Base-by-base conservation (phyloP, 83 land plant species). In the Larix sibirica region DNA sequence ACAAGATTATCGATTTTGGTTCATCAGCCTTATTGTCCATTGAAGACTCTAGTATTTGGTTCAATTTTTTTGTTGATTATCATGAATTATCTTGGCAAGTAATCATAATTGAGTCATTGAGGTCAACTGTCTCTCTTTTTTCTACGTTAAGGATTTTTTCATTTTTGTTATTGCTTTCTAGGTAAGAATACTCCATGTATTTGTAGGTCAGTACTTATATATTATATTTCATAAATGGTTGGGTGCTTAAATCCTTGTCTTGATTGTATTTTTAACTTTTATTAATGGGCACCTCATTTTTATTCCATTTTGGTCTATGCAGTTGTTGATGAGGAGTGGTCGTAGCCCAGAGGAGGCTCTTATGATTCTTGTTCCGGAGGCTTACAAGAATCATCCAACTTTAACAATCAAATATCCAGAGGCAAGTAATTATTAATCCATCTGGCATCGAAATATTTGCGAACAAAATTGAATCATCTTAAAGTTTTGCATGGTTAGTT, bases 351-450 rank as follows among this genome's bases (percentile, higher is more conserved):
- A 93, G 83, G 99, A 96, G 84, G 91, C 99, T 62, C 89, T 97
- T 61, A 97, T 97, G 99, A 96, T 97, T 81, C 95, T 97, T 87
- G 99, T 97, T 81, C 99, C 99, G 3, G 99, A 97, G 86, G 99
- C 99, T 65, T 97, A 97, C 84, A 96, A 94, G 84, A 97, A 97
- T 56, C 99, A 97, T 82, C 99, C 99, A 50, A 97, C 99, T n/a
- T 81, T 97, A 79, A 79, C 38, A 42, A 90, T 93, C 77, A 97
- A 97, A 65, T 97, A 97, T 88, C 99, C 99, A 7, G 99, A 97
- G 97, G 99, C 96, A 85, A 63, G 82, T 50, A 10, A 9, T 76
- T 73, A n/a, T 44, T 42, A 42, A 40, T 73, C 77, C 44, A n/a
- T 44, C 47, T 73, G 56, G 54, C 24, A 4, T 17, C 20, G 20